Conservation (phyloP, 1,139 yeast species). For the Hansenula lynferdii region DNA sequence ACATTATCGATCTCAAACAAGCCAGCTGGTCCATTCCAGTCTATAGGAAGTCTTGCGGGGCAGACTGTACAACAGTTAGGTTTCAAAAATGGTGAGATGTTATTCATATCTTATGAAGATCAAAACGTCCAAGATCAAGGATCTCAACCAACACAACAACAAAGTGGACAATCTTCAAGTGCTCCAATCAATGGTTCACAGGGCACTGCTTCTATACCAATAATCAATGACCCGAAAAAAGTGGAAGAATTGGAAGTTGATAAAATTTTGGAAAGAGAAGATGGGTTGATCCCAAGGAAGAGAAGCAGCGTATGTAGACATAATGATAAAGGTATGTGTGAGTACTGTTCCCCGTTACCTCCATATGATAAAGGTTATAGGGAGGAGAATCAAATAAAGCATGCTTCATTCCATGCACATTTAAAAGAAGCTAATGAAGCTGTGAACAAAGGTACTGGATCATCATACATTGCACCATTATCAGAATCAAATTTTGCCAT, state of each 20-base stretch:
- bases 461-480: constrained; percentile 79
- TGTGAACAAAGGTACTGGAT: constrained; percentile 59
- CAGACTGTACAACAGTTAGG: constrained; percentile 49
- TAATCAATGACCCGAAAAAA: constrained; percentile 4
- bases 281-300: constrained; percentile 69
- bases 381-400: constrained; percentile 76
- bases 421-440: constrained; percentile 67
- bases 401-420: constrained; percentile 81
- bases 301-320: constrained; percentile 73
- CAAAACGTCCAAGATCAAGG: constrained; percentile 3
- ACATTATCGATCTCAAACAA: constrained; percentile 36
- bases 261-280: constrained; percentile 54
- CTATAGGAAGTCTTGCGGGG: constrained; percentile 38
- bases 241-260: constrained; percentile 57
- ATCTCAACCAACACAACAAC: background rate
- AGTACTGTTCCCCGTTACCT: constrained; percentile 91
- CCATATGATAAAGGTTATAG: constrained; percentile 88
- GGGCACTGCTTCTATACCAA: constrained; percentile 3
- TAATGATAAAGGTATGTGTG: constrained; percentile 96
- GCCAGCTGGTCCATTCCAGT: constrained; percentile 48
- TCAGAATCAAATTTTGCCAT: constrained; percentile 67
- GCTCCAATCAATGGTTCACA: constrained; percentile 2
- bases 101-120: constrained; percentile 55
- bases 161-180: constrained; percentile 5
- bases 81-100: constrained; percentile 78